Evolutionary conservation across 176 grass and related monocot genomes (phyloP).

Genomic region (Tillandsia fasciculata): DNA sequence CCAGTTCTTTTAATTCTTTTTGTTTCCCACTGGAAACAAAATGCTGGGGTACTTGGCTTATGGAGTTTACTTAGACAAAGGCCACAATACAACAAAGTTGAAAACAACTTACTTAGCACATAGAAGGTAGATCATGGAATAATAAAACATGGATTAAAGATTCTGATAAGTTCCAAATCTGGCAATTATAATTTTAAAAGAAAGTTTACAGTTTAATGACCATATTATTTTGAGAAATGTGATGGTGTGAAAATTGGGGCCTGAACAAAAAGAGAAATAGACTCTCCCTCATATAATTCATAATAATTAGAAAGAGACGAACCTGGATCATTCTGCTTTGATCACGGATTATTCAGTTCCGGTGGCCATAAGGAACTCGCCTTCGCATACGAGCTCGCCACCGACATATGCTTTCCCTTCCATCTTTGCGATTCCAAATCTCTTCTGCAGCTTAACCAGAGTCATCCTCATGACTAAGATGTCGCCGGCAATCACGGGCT

Average conservation of each 20-base stretch:
- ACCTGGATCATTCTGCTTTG: background rate
- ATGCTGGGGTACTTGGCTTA: too few relatives aligned
- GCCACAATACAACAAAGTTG: background rate
- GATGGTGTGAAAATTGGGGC: background rate
- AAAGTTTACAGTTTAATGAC: too few relatives aligned
- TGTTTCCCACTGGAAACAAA: background rate
- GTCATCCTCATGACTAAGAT: slow-evolving; percentile 97
- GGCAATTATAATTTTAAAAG: too few relatives aligned
- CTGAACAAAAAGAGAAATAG: background rate
- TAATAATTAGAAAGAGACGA: background rate
- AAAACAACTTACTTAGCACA: background rate
- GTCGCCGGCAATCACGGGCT: slow-evolving; percentile 85
- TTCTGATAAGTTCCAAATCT: too few relatives aligned
- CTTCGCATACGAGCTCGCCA: slow-evolving; percentile 75
- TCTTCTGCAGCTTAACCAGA: slow-evolving; percentile 74
- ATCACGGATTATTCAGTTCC: slow-evolving; percentile 17
- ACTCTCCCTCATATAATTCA: background rate
- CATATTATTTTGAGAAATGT: too few relatives aligned
- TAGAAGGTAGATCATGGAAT: background rate
- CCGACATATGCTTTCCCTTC: slow-evolving; percentile 96
- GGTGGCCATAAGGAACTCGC: slow-evolving; percentile 75
- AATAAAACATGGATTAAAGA: background rate
- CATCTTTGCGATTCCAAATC: slow-evolving; percentile 87
- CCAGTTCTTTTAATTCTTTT: background rate
- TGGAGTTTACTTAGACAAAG: background rate